Base-by-base conservation (phyloP, 345 rosid genomes). In the Salix arbutifolia region DNA sequence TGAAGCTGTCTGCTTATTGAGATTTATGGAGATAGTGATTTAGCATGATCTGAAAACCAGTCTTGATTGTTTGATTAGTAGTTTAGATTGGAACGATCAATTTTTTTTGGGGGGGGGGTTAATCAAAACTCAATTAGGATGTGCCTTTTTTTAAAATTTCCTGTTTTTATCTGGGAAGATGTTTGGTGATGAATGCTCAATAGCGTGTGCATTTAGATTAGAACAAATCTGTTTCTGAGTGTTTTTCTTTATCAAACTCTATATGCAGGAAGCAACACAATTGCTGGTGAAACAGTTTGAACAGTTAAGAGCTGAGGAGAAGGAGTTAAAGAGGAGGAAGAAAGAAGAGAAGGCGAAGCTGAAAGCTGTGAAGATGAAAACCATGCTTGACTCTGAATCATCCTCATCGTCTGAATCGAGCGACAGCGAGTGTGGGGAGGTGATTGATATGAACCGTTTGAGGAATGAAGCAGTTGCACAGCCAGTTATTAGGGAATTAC, bases 381-480 rank as follows among this genome's bases (percentile, higher is more conserved):
- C 37, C 23, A 21, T 1, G 71, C 23, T 7, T 5, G 71, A 72
- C 30, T 53, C 67, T 8, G 74, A 46, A 21, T 73, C 77, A 46
- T 79, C 74, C 23, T 65, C 76, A 14, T 78, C 81, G 33, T 78
- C 82, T 5, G 78, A 74, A 8, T 79, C 82, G 10, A 69, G 82
- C 46, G 74, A 70, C 65, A 44, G 82, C 28, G 78, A 79, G 44
- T 61, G 74, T 48, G 77, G 46, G 23, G 67, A 6, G 38, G 42
- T 40, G 8, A 19, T 69, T 26, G 71, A 60, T 26, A 26, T 62
- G 71, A 60, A 44, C 37, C 11, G 68, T 67, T 58, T 67, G 28
- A 73, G 52, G 37, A n/a, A 8, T 31, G 75, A 8, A 19, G 69
- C 48, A 25, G 70, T 69, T 25, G 48, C 76, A 18, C 69, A 64